Base-by-base conservation (phyloP, 106 monocot genomes). In the Chionographis japonica region DNA sequence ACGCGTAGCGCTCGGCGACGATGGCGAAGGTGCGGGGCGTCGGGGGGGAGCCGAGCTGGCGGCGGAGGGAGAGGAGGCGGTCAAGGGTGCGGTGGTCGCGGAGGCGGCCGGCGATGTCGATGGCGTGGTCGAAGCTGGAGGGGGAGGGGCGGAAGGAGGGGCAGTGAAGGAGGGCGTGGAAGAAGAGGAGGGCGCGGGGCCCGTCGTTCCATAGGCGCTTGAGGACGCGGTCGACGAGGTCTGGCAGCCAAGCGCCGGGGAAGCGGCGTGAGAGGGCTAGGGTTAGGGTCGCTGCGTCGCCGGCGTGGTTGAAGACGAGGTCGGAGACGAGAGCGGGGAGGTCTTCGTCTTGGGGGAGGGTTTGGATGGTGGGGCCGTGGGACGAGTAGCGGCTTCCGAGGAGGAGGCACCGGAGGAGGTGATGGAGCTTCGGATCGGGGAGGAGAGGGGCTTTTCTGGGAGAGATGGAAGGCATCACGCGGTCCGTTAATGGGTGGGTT, bases 201-300 rank as follows among this genome's bases (percentile, higher is more conserved):
- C 60, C 86, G 78, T 86, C 71, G 68, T 89, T 81, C 79, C 82
- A 90, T 61, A 90, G 84, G 77, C 56, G 81, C 62, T 93, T 93
- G 68, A 94, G 79, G 66, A 90, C 79, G 60, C 71, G 39, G 56
- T 86, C 65, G 56, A 77, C 69, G 58, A 84, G 59, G 56, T 63
- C 13, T 16, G 83, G 67, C 40, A 75, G 51, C 41, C 71, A 55
- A 69, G 56, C 40, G 43, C 52, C 41, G 54, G 70, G 67, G 63
- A 74, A 58, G 66, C 40, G 72, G 43, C 53, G 60, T 43, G 78
- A 52, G 3, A 49, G 56, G 65, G 69, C 41, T 15, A 69, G 65
- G 69, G 77, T 56, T 13, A 15, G 61, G 38, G 74, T 35, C 40
- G 81, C 9, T 39, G 54, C 65, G 68, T 3, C n/a, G 19, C 64